Conservation (phyloP, 164 flowering plant species). For the Nymphaea thermarum region DNA sequence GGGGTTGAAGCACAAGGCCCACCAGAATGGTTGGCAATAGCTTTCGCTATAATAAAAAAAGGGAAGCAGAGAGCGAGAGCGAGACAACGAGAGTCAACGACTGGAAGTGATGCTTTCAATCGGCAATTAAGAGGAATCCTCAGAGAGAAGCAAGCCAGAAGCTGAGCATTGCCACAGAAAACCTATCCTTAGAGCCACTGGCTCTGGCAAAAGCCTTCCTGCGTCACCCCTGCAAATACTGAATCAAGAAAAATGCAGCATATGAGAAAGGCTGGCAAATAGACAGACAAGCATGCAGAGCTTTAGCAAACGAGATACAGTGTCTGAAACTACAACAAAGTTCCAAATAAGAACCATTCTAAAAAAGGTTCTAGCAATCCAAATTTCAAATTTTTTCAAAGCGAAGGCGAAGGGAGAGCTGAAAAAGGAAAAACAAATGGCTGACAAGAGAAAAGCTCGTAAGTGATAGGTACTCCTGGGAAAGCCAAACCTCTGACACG, state of each 20-base stretch:
- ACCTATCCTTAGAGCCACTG: not conserved
- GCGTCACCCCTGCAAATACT: not conserved
- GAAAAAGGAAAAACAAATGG: no score
- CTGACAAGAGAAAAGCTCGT: no score
- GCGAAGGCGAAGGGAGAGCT: not conserved
- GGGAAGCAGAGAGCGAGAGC: slow-evolving; percentile 1
- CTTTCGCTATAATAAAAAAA: not conserved
- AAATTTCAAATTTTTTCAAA: not conserved
- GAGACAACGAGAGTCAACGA: not conserved
- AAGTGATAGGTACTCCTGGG: no score
- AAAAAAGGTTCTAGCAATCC: not conserved
- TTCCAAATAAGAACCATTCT: not conserved
- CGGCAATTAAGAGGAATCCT: not conserved
- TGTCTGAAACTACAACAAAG: not conserved
- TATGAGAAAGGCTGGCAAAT: not conserved
- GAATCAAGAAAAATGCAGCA: not conserved
- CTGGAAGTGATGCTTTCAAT: not conserved
- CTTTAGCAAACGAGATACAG: not conserved
- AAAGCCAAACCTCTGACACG: no score
- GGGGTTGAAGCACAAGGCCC: no score
- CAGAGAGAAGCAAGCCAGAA: not conserved
- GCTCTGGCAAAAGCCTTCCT: not conserved
- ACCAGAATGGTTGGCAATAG: not conserved
- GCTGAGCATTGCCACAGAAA: not conserved
- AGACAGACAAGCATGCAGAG: not conserved